phyloP scores from a whole-genome alignment of 2,329 filamentous ascomycete genomes.

The Penicillium paneum region DNA sequence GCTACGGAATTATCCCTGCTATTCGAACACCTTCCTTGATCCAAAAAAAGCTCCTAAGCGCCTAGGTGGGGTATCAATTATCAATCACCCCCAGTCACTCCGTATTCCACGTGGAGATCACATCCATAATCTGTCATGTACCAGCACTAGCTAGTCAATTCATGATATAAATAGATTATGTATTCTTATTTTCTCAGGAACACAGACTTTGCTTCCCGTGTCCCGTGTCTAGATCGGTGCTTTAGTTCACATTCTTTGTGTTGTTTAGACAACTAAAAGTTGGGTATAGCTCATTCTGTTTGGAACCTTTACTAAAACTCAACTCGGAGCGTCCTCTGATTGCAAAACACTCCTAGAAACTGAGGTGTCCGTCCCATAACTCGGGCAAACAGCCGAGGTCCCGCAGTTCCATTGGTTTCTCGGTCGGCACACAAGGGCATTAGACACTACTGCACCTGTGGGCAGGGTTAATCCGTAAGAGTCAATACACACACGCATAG shows the following conservation, averaged over 20 bases:
- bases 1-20: not conserved
- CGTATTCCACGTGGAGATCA: not conserved
- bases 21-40: not conserved
- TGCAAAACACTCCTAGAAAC: not conserved
- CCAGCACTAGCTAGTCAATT: not conserved
- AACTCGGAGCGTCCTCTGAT: not conserved
- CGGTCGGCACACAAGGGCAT: not conserved
- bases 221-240: not conserved
- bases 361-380: not conserved
- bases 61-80: not conserved
- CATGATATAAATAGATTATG: not conserved
- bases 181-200: not conserved
- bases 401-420: not conserved
- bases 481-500: not conserved
- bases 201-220: not conserved
- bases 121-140: not conserved
- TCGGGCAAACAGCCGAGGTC: not conserved
- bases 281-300: not conserved
- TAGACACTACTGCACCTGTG: too few species aligned
- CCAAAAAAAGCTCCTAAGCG: not conserved
- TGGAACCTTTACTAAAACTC: too few species aligned
- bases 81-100: not conserved
- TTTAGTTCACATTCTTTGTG: not conserved
- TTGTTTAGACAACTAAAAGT: not conserved
- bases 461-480: not conserved